These are phyloP conservation scores for Solanum sejunctum DNA, from an alignment of 257 asterid species.

Conservation along the genomic window DNA sequence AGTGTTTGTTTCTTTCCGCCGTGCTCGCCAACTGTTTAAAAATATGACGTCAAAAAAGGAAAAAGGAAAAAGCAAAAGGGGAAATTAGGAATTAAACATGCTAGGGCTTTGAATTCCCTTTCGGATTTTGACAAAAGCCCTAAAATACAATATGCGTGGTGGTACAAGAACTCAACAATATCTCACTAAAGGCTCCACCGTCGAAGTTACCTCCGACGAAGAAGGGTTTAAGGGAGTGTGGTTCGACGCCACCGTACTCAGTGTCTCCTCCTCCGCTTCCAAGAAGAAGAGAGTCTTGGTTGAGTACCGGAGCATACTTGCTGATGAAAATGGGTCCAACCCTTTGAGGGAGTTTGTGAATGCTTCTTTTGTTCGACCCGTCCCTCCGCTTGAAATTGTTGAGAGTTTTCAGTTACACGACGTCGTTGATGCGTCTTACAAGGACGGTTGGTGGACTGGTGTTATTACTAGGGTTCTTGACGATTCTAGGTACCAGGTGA, in stretches of 20 bases:
- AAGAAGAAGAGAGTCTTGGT: conserved; percentile 13
- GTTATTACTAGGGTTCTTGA: conserved; percentile 15
- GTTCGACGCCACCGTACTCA: conserved; percentile 33
- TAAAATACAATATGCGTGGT: conserved; percentile 2
- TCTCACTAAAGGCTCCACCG: conserved; percentile 12
- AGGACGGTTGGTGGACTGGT: conserved; percentile 75
- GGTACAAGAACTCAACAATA: neutral
- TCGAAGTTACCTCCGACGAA: conserved; percentile 48
- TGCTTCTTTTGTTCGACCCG: conserved; percentile 29
- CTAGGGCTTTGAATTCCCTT: neutral
- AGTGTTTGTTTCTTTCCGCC: neutral
- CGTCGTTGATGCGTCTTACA: conserved; percentile 46
- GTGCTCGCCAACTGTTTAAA: neutral
- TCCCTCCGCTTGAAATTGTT: conserved; percentile 18
- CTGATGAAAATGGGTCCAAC: conserved; percentile 15
- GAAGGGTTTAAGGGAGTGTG: conserved; percentile 31
- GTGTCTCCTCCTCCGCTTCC: neutral
- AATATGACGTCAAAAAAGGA: neutral
- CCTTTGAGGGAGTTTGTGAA: conserved; percentile 30
- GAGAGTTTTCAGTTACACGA: conserved; percentile 24
- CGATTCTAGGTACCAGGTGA: conserved; percentile 17
- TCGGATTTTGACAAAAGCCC: conserved; percentile 6
- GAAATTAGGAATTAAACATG: neutral
- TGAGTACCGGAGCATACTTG: conserved; percentile 33
- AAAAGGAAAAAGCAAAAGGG: neutral